Evolutionary conservation across 768 basidiomycete species (phyloP).

Genomic region (Agaricus blazei): DNA sequence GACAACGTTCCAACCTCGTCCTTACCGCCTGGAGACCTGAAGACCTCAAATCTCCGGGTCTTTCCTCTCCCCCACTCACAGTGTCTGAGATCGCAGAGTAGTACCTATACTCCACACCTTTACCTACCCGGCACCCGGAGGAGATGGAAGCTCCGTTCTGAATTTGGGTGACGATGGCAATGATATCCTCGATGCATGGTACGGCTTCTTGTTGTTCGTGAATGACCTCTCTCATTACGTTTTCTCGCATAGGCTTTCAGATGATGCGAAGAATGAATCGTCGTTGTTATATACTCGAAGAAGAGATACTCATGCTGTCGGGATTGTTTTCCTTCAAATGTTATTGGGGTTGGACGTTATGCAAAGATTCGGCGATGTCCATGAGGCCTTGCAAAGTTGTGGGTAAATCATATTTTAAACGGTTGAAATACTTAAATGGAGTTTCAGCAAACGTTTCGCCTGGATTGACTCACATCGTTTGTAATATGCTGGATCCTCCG

Average conservation of each 20-base stretch:
- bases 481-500: slow-evolving; percentile 55
- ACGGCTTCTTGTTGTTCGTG: neutral
- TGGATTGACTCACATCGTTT: slow-evolving; percentile 42
- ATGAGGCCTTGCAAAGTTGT: slow-evolving; percentile 56
- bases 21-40: no score
- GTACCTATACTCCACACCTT: no score
- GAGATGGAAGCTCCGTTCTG: slow-evolving; percentile 26
- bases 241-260: slow-evolving; percentile 50
- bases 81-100: no score
- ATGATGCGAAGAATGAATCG: slow-evolving; percentile 75
- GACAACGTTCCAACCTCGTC: no score
- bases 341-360: slow-evolving; percentile 68
- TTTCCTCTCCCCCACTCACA: no score
- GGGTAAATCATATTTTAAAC: slow-evolving; percentile 15
- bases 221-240: neutral
- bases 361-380: slow-evolving; percentile 47
- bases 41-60: no score
- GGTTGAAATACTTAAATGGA: neutral
- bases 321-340: slow-evolving; percentile 82
- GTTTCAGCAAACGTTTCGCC: slow-evolving; percentile 48
- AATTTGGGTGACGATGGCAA: slow-evolving; percentile 22
- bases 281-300: slow-evolving; percentile 67
- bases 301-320: slow-evolving; percentile 80
- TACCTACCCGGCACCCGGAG: no score
- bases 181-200: slow-evolving; percentile 45